phyloP scores from a whole-genome alignment of 176 grass and related monocot species.

The Oryza brachyantha region DNA sequence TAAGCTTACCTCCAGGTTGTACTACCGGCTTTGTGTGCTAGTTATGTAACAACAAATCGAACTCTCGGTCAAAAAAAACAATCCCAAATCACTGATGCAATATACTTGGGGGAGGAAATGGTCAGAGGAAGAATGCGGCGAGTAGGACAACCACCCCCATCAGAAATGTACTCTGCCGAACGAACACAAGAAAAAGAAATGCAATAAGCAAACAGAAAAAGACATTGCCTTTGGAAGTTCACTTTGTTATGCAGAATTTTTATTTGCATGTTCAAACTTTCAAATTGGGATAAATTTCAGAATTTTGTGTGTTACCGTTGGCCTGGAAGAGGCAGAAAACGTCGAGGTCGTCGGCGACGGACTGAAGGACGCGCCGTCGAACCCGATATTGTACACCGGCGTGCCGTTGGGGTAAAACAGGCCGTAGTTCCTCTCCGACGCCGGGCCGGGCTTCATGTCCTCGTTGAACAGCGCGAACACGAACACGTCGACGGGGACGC shows the following conservation, averaged over 20 bases:
- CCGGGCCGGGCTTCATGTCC: conserved; percentile 45
- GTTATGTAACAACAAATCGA: not conserved
- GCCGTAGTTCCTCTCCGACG: conserved; percentile 83
- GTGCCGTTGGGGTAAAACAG: conserved; percentile 73
- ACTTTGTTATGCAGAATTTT: not conserved
- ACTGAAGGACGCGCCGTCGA: not conserved
- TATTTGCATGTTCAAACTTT: not conserved
- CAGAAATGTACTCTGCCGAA: conserved; percentile 45
- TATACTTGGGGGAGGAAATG: conserved; percentile 5
- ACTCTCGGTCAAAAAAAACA: conserved; percentile 12
- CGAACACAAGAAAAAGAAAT: conserved; percentile 17
- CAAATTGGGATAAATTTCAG: not conserved
- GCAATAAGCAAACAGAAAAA: not conserved
- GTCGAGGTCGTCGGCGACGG: conserved; percentile 16
- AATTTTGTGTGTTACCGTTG: conserved; percentile 32
- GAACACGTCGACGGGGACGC: conserved; percentile 64
- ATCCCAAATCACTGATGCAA: conserved; percentile 6
- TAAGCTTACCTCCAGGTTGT: conserved; percentile 3
- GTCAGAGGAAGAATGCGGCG: conserved; percentile 45
- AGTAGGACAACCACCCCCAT: conserved; percentile 50
- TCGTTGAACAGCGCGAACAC: conserved; percentile 88
- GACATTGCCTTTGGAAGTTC: no score
- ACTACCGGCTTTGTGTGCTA: not conserved
- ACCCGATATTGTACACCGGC: conserved; percentile 50
- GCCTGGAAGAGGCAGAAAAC: conserved; percentile 37